phyloP scores from a whole-genome alignment of 257 asterid genomes.

The Penstemon davidsonii region DNA sequence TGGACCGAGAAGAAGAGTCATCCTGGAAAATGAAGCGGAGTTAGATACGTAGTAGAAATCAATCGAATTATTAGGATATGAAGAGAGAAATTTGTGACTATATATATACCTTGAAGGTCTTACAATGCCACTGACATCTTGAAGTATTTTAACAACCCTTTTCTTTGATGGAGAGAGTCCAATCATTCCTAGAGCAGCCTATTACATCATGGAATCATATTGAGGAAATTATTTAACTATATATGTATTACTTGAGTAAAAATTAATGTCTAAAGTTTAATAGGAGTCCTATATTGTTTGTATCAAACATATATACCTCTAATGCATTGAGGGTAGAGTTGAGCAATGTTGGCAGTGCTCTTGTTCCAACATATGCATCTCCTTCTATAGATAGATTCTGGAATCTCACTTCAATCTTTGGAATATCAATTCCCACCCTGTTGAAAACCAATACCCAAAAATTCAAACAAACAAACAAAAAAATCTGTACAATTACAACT shows the following conservation, averaged over 20 bases:
- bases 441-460: neutral
- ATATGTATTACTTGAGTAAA: neutral
- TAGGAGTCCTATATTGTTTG: too few relatives aligned
- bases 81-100: neutral
- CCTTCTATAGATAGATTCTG: conserved; percentile 71
- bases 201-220: conserved; percentile 15
- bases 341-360: conserved; percentile 88
- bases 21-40: conserved; percentile 39
- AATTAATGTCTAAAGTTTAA: neutral
- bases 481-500: neutral
- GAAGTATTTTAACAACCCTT: conserved; percentile 62
- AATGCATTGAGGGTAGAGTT: conserved; percentile 70
- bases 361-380: conserved; percentile 73
- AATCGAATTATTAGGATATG: too few relatives aligned
- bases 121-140: conserved; percentile 71
- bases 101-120: conserved; percentile 71
- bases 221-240: conserved; percentile 3
- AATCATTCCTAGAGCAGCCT: conserved; percentile 60
- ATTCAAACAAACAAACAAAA: neutral
- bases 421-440: conserved; percentile 88
- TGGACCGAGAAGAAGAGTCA: conserved; percentile 88
- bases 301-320: conserved; percentile 53
- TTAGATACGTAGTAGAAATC: too few relatives aligned
- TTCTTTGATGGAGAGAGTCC: conserved; percentile 73
- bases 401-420: conserved; percentile 78